Percentiles rank a stretch among this genome's conserved stretches.
Conservation (phyloP, 345 rosid species). For the Citrus inodora region DNA sequence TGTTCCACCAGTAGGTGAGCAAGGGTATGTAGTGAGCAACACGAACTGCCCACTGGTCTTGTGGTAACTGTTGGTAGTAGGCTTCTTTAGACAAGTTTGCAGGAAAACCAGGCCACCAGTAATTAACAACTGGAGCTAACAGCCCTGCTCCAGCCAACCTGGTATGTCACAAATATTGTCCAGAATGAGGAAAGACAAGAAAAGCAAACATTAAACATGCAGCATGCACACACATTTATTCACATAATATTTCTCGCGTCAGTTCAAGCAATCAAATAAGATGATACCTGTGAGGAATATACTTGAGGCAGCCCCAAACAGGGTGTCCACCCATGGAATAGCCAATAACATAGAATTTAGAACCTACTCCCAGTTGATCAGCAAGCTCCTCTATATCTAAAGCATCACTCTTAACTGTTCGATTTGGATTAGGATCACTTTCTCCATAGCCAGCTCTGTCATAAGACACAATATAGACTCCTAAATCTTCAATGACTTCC, state of each 20-base stretch:
- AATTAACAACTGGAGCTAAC: constrained; percentile 54
- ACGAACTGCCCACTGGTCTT: constrained; percentile 57
- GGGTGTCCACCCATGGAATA: constrained; percentile 58
- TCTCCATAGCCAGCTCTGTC: constrained; percentile 80
- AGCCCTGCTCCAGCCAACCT: constrained; percentile 62
- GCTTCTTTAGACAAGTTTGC: constrained; percentile 45
- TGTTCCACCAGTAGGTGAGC: constrained; percentile 76
- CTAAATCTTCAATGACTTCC: constrained; percentile 50
- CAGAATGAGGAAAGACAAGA: not conserved
- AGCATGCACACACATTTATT: not conserved
- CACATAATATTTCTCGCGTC: not conserved
- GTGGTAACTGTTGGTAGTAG: constrained; percentile 31
- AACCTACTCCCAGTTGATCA: constrained; percentile 57
- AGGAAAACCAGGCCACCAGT: constrained; percentile 59
- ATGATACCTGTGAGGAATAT: constrained; percentile 63
- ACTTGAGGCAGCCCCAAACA: constrained; percentile 58
- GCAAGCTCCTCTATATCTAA: constrained; percentile 68
- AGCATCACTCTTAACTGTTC: constrained; percentile 51
- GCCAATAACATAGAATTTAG: constrained; percentile 51
- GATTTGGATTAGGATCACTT: constrained; percentile 57
- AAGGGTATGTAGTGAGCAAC: constrained; percentile 61
- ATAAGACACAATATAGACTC: constrained; percentile 53
- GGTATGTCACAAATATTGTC: not conserved
- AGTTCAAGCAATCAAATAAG: not conserved
- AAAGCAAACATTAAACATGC: not conserved